Percentiles rank a stretch among this genome's conserved stretches.
Evolutionary conservation across 2,329 filamentous ascomycete species (phyloP).

Genomic region (Microcyclospora tardicrescens): DNA sequence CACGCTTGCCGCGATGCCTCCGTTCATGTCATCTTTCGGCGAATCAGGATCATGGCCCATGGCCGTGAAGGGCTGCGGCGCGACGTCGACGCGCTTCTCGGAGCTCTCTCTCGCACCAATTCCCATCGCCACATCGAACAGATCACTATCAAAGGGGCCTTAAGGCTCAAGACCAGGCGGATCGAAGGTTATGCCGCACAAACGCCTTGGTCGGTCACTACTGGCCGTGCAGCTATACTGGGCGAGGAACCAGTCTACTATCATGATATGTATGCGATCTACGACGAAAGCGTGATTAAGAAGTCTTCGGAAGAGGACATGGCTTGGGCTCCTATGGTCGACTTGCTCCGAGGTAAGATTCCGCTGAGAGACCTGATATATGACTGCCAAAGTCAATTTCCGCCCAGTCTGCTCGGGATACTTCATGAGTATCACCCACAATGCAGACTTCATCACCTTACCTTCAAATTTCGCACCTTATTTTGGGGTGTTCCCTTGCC

Average conservation of each 20-base stretch:
- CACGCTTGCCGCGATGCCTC: too few species aligned
- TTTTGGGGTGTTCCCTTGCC: neutral
- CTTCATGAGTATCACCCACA: neutral
- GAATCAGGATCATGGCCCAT: too few species aligned
- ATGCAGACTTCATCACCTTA: constrained; percentile 1
- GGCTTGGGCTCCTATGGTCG: neutral
- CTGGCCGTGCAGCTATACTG: neutral
- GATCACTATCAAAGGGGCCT: neutral
- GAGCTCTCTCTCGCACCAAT: too few species aligned
- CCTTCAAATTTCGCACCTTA: constrained; percentile 1
- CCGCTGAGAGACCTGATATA: neutral
- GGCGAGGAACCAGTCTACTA: neutral
- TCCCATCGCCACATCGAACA: too few species aligned
- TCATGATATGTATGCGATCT: neutral
- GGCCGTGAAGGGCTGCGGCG: too few species aligned
- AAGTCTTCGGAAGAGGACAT: neutral
- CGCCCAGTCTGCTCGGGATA: neutral
- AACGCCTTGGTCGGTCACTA: neutral
- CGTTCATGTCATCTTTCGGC: too few species aligned
- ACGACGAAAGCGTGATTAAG: neutral
- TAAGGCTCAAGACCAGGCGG: neutral
- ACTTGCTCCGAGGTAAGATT: neutral
- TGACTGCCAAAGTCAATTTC: constrained; percentile 1
- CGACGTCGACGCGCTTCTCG: too few species aligned
- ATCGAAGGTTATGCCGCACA: neutral